phyloP scores from a whole-genome alignment of 2,329 filamentous ascomycete genomes.

The Microsporum audouinii region DNA sequence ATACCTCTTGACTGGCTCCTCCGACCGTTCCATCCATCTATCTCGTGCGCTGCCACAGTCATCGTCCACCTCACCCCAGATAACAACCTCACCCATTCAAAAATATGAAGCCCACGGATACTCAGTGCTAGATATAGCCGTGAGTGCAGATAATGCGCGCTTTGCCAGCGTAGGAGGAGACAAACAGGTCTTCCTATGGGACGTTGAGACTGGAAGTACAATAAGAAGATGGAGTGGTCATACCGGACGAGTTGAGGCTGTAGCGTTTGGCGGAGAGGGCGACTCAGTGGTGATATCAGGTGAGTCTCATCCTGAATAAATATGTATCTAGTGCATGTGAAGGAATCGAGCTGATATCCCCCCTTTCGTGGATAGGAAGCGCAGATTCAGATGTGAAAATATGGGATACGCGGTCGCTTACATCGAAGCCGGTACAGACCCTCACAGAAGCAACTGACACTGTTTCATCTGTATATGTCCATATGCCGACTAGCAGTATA shows the following conservation, averaged over 20 bases:
- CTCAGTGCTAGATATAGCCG: conserved; percentile 70
- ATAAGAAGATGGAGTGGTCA: conserved; percentile 64
- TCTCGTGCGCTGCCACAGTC: conserved; percentile 52
- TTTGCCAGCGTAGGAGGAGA: conserved; percentile 87
- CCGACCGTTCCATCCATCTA: conserved; percentile 73
- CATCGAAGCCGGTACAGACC: conserved; percentile 33
- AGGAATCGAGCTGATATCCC: not conserved
- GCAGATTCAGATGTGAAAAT: conserved; percentile 34
- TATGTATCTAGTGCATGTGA: not conserved
- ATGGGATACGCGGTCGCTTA: conserved; percentile 33
- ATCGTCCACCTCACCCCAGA: conserved; percentile 24
- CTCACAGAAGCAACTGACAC: conserved; percentile 33
- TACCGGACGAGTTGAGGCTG: conserved; percentile 62
- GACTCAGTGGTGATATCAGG: conserved; percentile 61
- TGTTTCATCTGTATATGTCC: conserved; percentile 31
- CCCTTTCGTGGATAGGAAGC: conserved; percentile 23
- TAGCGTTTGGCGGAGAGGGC: conserved; percentile 64
- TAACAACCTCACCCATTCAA: conserved; percentile 55
- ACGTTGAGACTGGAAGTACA: conserved; percentile 71
- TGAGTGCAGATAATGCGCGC: conserved; percentile 62
- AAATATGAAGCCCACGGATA: conserved; percentile 85
- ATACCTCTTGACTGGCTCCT: conserved; percentile 73
- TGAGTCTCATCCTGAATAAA: conserved; percentile 23
- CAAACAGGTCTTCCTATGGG: conserved; percentile 85
- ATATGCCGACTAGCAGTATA: conserved; percentile 40